Evolutionary conservation across 805 yeast genomes (phyloP).

Genomic region (Barnettozyma sucrosica): DNA sequence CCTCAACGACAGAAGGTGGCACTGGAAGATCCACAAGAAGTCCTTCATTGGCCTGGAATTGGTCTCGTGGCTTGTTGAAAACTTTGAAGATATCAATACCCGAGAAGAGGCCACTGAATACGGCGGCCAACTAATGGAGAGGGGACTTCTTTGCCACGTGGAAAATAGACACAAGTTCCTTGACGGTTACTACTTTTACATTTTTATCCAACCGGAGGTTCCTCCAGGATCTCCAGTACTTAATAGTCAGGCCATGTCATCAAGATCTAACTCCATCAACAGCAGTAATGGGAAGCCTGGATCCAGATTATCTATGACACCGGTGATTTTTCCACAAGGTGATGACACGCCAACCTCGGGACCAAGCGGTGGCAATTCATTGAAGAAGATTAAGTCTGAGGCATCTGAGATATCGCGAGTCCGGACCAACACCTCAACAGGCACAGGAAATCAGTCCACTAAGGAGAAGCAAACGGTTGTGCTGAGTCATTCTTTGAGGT

Average conservation of each 20-base stretch:
- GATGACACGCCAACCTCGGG: slow-evolving; percentile 6
- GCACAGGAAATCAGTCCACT: neutral
- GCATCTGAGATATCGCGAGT: slow-evolving; percentile 6
- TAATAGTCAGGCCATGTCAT: neutral
- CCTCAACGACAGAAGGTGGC: slow-evolving; percentile 85
- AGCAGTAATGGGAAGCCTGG: slow-evolving; percentile 8
- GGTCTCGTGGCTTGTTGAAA: slow-evolving; percentile 78
- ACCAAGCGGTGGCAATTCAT: slow-evolving; percentile 2
- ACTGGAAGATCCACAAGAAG: slow-evolving; percentile 67
- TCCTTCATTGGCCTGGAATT: slow-evolving; percentile 84
- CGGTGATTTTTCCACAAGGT: slow-evolving; percentile 11
- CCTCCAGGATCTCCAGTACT: neutral
- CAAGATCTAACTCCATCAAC: slow-evolving; percentile 11
- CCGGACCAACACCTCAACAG: slow-evolving; percentile 2
- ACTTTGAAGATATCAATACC: slow-evolving; percentile 71
- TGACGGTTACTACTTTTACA: slow-evolving; percentile 92
- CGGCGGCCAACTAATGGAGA: slow-evolving; percentile 74
- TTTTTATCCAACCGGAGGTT: slow-evolving; percentile 30
- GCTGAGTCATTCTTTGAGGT: slow-evolving; percentile 59
- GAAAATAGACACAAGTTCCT: slow-evolving; percentile 76
- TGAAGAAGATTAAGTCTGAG: slow-evolving; percentile 13
- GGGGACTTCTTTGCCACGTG: slow-evolving; percentile 73
- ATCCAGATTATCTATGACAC: slow-evolving; percentile 17
- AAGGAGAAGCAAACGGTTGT: slow-evolving; percentile 34
- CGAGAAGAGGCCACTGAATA: slow-evolving; percentile 78